Percentiles rank a stretch among this genome's conserved stretches.
phyloP scores from a whole-genome alignment of 257 asterid genomes.

The Solanum sitiens region DNA sequence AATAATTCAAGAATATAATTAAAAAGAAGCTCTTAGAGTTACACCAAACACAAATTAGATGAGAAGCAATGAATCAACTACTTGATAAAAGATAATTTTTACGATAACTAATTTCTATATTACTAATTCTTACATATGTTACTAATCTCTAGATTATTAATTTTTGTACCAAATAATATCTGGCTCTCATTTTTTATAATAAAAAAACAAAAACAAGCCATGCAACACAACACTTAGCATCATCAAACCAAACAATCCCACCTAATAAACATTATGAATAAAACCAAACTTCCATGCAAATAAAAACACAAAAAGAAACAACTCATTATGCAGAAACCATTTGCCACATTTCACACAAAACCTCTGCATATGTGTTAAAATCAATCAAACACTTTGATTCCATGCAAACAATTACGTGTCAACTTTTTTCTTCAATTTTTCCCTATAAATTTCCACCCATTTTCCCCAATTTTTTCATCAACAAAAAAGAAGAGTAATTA shows the following conservation, averaged over 20 bases:
- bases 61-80: too few relatives aligned
- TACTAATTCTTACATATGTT: too few relatives aligned
- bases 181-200: too few relatives aligned
- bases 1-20: too few relatives aligned
- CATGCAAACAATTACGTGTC: conserved; percentile 2
- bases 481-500: not conserved
- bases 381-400: not conserved
- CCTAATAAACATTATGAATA: not conserved
- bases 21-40: not conserved
- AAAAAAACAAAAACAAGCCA: not conserved
- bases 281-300: not conserved
- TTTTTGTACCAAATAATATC: not conserved
- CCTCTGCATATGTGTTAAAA: not conserved
- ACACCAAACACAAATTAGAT: not conserved
- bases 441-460: not conserved
- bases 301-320: not conserved
- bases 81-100: too few relatives aligned
- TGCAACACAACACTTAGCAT: not conserved
- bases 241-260: not conserved
- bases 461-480: not conserved
- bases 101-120: too few relatives aligned
- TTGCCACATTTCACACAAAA: not conserved
- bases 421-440: not conserved
- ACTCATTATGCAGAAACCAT: not conserved
- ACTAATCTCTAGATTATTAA: too few relatives aligned